A percentile compares a stretch with the other conserved stretches of the same genome.
These are phyloP conservation scores for Aureobasidium sp. DNA, from an alignment of 2,329 filamentous ascomycete genomes.

Conservation along the genomic window DNA sequence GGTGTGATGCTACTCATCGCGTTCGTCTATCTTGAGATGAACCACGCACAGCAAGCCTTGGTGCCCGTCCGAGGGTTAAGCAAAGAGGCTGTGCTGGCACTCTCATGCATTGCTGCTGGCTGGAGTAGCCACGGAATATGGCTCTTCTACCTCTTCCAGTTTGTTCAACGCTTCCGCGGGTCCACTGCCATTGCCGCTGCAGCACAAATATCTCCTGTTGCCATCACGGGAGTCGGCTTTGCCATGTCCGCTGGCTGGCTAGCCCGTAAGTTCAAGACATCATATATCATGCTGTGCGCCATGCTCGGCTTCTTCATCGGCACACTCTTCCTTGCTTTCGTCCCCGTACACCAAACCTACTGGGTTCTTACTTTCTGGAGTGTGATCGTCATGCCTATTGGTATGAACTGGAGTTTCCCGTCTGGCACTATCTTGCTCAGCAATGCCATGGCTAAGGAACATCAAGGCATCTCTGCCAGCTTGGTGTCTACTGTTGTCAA, in stretches of 20 bases:
- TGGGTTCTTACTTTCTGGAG: slow-evolving; percentile 53
- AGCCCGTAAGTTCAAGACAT: slow-evolving; percentile 14
- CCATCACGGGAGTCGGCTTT: slow-evolving; percentile 34
- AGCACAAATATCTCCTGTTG: slow-evolving; percentile 31
- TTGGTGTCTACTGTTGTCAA: slow-evolving; percentile 45
- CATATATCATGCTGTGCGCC: slow-evolving; percentile 24
- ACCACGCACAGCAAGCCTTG: slow-evolving; percentile 16
- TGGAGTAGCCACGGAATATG: slow-evolving; percentile 28
- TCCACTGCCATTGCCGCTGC: slow-evolving; percentile 5
- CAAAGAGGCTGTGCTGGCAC: slow-evolving; percentile 19
- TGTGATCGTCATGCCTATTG: slow-evolving; percentile 49
- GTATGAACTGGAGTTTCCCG: slow-evolving; percentile 58
- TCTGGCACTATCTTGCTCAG: slow-evolving; percentile 52
- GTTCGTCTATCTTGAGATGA: slow-evolving; percentile 23
- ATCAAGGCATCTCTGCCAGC: slow-evolving; percentile 42
- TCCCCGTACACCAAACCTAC: slow-evolving; percentile 47
- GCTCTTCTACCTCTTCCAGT: slow-evolving; percentile 18
- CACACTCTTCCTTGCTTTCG: slow-evolving; percentile 28
- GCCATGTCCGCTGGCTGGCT: slow-evolving; percentile 28
- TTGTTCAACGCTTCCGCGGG: slow-evolving; percentile 3
- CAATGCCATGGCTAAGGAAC: slow-evolving; percentile 35
- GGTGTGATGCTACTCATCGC: slow-evolving; percentile 21
- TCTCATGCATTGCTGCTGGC: slow-evolving; percentile 23
- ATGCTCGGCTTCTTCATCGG: slow-evolving; percentile 32
- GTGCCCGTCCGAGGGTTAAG: slow-evolving; percentile 21